Base-by-base conservation (phyloP, 805 yeast species). In the Lipomyces chichibuensis region DNA sequence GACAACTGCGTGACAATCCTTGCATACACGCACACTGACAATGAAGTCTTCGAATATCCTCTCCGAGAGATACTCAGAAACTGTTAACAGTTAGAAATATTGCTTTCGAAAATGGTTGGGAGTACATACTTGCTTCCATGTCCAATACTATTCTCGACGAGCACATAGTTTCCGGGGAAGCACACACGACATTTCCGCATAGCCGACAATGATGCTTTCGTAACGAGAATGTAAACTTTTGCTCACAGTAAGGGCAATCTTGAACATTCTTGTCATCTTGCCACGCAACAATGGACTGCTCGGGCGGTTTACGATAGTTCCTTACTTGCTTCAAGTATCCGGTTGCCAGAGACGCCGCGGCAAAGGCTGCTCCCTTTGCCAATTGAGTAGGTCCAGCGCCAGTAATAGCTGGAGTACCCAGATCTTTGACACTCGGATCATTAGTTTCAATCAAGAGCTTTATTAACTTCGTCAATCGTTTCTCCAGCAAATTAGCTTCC, bases 131-230 rank as follows among this genome's bases (percentile, higher is more conserved):
- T n/a, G 64, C 67, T 43, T 58, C 60, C 25, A 63, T 67, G 46
- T 62, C 72, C 20, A 75, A 63, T 11, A 58, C 25, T 75, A 75
- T 1, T 88, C 72, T 0, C 91, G 87, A 85, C 0, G 97, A 92
- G 76, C 99, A 94, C 14, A 80, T 87, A 8, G 81, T 83, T 59
- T 67, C 78, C 61, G 76, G 72, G 71, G 87, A 88, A 32, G 89
- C 96, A 78, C 98, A 94, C 0, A 92, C 91, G 1, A 90, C 85
- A 33, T 77, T 74, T 0, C 98, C 98, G 80, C 99, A 94, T 32
- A 92, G 77, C 49, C 98, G 80, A 77, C 99, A 95, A 76, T 94
- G 99, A 75, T 95, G 98, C 71, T 89, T 91, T 60, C 98, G 80
- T 29, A 84, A 72, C 0, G 86, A 75, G 56, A 89, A 78, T 11